Base-by-base conservation (phyloP, 768 basidiomycete species). In the Paxillus rubicundulus region DNA sequence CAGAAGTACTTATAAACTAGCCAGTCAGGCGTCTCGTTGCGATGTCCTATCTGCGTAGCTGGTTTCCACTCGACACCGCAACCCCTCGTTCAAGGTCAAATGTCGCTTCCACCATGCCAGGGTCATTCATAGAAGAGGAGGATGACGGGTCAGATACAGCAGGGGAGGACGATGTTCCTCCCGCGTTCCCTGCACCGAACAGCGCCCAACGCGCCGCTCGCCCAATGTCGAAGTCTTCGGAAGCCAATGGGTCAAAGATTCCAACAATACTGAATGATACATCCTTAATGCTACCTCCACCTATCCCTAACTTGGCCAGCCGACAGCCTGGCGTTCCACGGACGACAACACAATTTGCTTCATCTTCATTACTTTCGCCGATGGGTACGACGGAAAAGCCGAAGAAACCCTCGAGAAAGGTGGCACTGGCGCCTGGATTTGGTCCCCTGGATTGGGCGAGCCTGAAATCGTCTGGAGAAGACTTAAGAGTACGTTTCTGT, bases 371-470 rank as follows among this genome's bases (percentile, higher is more conserved):
- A 3, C 72, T 79, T 3, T 74, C 80, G 8, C 86, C 86, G 1
- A 74, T 79, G n/a, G 76, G 78, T 9, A 88, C 89, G 14, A 85
- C 81, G 7, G 80, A 80, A 58, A 74, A 74, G 1, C 84, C 85
- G 0, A 62, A 70, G 14, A 81, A 79, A 53, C 73, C 78, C 6
- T 87, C 84, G 62, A 83, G 77, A 60, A 98, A 95, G 72, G 93
- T 97, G 1, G 90, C 85, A 5, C 79, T 99, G 4, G 85, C 89
- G 10, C 95, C 96, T 2, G 97, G 97, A 6, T 88, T 87, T 68
- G 89, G 91, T 55, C 84, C 93, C 9, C 70, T 99, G 27, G 97
- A 99, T 70, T 99, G 96, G 96, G 94, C 92, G 2, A 83, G 79
- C 42, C 71, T 97, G 52, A 94, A 95, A 69, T 73, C 82, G 4